A percentile compares a stretch with the other conserved stretches of the same genome.
These are phyloP conservation scores for Pelargonium australe DNA, from an alignment of 441 rosid genomes.

Conservation along the genomic window DNA sequence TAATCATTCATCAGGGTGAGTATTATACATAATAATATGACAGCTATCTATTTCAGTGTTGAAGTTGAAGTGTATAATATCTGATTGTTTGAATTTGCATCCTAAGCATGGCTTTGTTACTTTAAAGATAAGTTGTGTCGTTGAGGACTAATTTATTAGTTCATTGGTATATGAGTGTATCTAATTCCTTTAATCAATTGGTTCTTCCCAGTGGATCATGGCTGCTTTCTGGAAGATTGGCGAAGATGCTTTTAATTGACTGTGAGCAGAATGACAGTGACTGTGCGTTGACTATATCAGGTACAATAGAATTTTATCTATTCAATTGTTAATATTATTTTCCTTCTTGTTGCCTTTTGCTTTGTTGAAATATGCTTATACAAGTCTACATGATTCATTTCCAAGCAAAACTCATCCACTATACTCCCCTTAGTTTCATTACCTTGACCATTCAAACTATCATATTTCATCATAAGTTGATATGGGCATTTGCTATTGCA, in stretches of 20 bases:
- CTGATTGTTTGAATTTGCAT: constrained; percentile 12
- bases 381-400: neutral
- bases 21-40: constrained; percentile 4
- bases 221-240: constrained; percentile 81
- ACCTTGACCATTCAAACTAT: neutral
- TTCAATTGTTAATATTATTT: constrained; percentile 7
- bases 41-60: neutral
- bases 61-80: neutral
- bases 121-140: constrained; percentile 8
- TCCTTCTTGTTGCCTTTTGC: constrained; percentile 1
- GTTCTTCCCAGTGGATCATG: constrained; percentile 50
- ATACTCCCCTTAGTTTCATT: neutral
- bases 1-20: constrained; percentile 58
- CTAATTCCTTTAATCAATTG: constrained; percentile 1
- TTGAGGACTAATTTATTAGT: neutral
- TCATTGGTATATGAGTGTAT: constrained; percentile 12
- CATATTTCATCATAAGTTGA: constrained; percentile 5
- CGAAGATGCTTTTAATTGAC: constrained; percentile 79
- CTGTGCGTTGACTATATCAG: constrained; percentile 70
- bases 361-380: neutral
- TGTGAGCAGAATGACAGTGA: constrained; percentile 67
- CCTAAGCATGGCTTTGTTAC: constrained; percentile 9
- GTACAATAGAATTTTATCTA: constrained; percentile 32
- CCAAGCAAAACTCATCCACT: neutral
- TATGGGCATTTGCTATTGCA: neutral